Evolutionary conservation across 2,329 filamentous ascomycete species (phyloP).

Genomic region (Aureobasidium musti): DNA sequence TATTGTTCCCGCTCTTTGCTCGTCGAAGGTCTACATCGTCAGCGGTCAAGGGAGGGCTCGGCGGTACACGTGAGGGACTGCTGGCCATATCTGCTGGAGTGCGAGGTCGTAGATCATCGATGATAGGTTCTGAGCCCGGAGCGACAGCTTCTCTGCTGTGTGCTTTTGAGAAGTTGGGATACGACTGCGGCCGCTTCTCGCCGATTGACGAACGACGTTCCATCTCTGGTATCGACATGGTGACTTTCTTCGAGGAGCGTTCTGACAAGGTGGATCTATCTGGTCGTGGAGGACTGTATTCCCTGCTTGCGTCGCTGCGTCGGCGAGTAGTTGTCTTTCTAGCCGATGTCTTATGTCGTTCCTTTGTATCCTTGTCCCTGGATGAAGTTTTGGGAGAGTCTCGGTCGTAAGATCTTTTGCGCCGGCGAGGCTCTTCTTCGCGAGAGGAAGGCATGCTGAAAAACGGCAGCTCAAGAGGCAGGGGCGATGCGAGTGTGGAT

Average conservation of each 20-base stretch:
- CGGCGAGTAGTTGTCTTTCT: slow-evolving; percentile 31
- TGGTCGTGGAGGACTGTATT: slow-evolving; percentile 29
- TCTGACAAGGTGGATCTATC: slow-evolving; percentile 31
- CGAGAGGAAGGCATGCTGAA: slow-evolving; percentile 25
- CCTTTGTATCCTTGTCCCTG: slow-evolving; percentile 33
- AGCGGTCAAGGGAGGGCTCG: slow-evolving; percentile 52
- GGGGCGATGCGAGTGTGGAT: not conserved
- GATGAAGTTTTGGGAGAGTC: slow-evolving; percentile 37
- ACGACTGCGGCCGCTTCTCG: slow-evolving; percentile 58
- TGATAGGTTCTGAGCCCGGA: slow-evolving; percentile 42
- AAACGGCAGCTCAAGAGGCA: not conserved
- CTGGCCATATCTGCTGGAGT: slow-evolving; percentile 29
- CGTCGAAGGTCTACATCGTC: slow-evolving; percentile 49
- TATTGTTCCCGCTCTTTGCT: slow-evolving; percentile 49
- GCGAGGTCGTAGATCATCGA: slow-evolving; percentile 11
- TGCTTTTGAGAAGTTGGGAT: slow-evolving; percentile 83
- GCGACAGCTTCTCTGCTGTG: slow-evolving; percentile 85
- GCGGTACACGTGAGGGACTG: slow-evolving; percentile 43
- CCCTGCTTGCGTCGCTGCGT: slow-evolving; percentile 34
- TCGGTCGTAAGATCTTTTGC: slow-evolving; percentile 44
- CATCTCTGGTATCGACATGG: slow-evolving; percentile 51
- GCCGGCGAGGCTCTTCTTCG: slow-evolving; percentile 38
- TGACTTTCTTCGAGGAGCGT: slow-evolving; percentile 40
- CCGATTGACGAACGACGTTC: slow-evolving; percentile 45
- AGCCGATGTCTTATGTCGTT: slow-evolving; percentile 33